These are phyloP conservation scores for Galerina sulciceps DNA, from an alignment of 768 basidiomycete species.

Conservation along the genomic window DNA sequence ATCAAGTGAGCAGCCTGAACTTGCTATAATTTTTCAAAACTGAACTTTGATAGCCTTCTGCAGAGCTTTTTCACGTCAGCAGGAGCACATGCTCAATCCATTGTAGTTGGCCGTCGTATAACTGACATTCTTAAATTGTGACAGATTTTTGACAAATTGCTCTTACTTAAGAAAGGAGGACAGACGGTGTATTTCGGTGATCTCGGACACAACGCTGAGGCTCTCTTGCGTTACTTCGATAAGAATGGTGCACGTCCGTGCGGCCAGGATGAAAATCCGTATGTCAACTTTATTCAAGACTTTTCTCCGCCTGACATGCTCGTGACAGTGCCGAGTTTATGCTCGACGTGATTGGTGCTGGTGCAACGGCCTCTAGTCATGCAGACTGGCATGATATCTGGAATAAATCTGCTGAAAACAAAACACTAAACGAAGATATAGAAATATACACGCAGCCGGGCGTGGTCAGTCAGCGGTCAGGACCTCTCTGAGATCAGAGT, in stretches of 20 bases:
- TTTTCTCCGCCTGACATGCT: not conserved
- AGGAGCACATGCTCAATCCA: too few relatives aligned
- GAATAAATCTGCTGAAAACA: constrained; percentile 51
- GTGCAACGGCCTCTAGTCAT: constrained; percentile 58
- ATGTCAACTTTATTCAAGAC: constrained; percentile 13
- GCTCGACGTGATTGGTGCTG: constrained; percentile 78
- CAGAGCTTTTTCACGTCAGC: constrained; percentile 75
- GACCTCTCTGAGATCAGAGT: constrained; percentile 43
- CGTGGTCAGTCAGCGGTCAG: constrained; percentile 39
- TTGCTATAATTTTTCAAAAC: too few relatives aligned
- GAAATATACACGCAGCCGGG: constrained; percentile 52
- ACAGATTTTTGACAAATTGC: constrained; percentile 70
- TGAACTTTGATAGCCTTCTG: constrained; percentile 53
- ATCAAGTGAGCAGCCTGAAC: constrained; percentile 26
- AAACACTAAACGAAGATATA: constrained; percentile 39
- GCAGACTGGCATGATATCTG: constrained; percentile 66
- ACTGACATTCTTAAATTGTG: not conserved
- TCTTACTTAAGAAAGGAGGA: constrained; percentile 82
- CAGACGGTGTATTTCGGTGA: constrained; percentile 77
- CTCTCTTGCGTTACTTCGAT: constrained; percentile 78
- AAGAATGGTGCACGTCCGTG: constrained; percentile 67
- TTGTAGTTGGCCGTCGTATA: not conserved
- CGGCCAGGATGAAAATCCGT: constrained; percentile 75
- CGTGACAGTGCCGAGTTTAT: constrained; percentile 58
- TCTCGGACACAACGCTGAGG: constrained; percentile 63